A percentile compares a stretch with the other conserved stretches of the same genome.
Conservation (phyloP, 1,139 yeast species). For the Lodderomyces pseudojiufengensis region DNA sequence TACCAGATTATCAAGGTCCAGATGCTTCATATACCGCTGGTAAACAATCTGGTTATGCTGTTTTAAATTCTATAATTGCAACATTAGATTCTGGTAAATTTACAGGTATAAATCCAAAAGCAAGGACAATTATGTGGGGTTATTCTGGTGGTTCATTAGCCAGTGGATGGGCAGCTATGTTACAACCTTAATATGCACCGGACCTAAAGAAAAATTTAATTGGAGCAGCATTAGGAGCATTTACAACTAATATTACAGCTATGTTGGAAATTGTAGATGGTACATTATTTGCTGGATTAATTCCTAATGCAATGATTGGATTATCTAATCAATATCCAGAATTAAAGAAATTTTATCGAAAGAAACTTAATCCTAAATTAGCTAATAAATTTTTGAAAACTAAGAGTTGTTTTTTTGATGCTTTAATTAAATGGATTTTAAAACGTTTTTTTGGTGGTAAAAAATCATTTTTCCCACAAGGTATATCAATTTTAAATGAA, state of each 20-base stretch:
- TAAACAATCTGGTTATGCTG: conserved; percentile 27
- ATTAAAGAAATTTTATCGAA: background rate
- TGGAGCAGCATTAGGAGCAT: conserved; percentile 33
- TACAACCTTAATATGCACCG: conserved; percentile 32
- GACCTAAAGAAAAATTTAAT: conserved; percentile 21
- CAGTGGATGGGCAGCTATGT: conserved; percentile 34
- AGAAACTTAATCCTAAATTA: conserved; percentile 2
- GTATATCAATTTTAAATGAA: conserved; percentile 16
- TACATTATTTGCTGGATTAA: conserved; percentile 23
- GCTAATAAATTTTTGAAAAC: conserved; percentile 11
- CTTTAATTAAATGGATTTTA: conserved; percentile 12
- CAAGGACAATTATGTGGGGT: conserved; percentile 33
- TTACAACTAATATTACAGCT: conserved; percentile 16
- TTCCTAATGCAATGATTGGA: conserved; percentile 25
- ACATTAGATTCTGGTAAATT: conserved; percentile 20
- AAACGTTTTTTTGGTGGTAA: conserved; percentile 16
- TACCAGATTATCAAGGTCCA: conserved; percentile 34
- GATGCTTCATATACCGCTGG: conserved; percentile 30
- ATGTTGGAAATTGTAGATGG: conserved; percentile 17
- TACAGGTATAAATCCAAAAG: conserved; percentile 27
- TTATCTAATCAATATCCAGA: conserved; percentile 11
- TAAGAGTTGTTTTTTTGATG: conserved; percentile 14
- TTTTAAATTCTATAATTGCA: conserved; percentile 31
- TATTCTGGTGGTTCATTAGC: conserved; percentile 43
- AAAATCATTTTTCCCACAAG: conserved; percentile 16